These are phyloP conservation scores for Vaccinium macrocarpon DNA, from an alignment of 148 eudicot species.

Conservation along the genomic window DNA sequence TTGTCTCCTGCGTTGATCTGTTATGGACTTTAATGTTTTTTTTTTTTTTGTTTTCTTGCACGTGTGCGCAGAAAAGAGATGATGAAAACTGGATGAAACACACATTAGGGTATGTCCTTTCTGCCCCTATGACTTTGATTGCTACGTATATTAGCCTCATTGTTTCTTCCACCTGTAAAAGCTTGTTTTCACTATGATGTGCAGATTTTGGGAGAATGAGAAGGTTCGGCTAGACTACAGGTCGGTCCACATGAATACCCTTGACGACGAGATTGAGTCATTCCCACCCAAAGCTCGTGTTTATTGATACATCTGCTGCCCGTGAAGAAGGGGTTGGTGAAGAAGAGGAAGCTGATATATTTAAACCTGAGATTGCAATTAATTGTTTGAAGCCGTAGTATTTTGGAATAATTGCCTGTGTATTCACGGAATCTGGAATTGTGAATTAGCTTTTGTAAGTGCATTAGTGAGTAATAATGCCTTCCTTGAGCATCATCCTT, in stretches of 20 bases:
- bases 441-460: slow-evolving; percentile 2
- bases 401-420: slow-evolving; percentile 19
- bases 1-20: not conserved
- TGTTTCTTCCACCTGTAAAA: not conserved
- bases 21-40: slow-evolving; percentile 20
- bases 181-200: slow-evolving; percentile 7
- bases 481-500: not conserved
- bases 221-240: slow-evolving; percentile 81
- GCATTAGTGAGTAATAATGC: not conserved
- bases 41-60: no score
- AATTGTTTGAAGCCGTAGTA: not conserved
- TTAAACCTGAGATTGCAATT: slow-evolving; percentile 12
- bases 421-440: slow-evolving; percentile 5
- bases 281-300: slow-evolving; percentile 96
- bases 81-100: slow-evolving; percentile 95
- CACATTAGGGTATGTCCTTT: slow-evolving; percentile 65
- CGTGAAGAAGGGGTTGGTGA: not conserved
- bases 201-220: slow-evolving; percentile 86
- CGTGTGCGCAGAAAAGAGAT: slow-evolving; percentile 94
- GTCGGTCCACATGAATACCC: slow-evolving; percentile 86
- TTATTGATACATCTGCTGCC: slow-evolving; percentile 34
- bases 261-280: slow-evolving; percentile 79
- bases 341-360: not conserved
- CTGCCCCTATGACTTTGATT: not conserved
- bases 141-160: not conserved